Conservation (phyloP, 1,284 basidiomycete species). For the Puccinia polysora region DNA sequence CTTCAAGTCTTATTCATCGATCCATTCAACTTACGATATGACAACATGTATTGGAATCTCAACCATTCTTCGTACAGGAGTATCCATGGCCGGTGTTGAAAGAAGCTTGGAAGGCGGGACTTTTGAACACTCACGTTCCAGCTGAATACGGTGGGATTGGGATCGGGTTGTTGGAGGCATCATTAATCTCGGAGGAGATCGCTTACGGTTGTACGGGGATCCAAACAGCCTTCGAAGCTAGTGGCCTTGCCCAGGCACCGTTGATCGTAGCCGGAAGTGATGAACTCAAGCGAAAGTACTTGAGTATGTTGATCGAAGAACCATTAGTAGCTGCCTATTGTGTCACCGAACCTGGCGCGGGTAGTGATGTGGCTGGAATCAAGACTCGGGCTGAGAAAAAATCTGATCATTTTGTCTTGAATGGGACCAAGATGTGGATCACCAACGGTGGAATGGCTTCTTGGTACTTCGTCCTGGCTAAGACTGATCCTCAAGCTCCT, state of each 20-base stretch:
- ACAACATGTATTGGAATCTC: not conserved
- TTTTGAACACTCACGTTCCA: conserved; percentile 57
- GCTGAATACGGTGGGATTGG: conserved; percentile 58
- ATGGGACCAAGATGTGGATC: conserved; percentile 56
- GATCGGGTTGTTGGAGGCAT: conserved; percentile 57
- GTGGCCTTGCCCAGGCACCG: conserved; percentile 59
- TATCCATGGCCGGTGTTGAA: conserved; percentile 60
- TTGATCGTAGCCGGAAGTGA: conserved; percentile 58
- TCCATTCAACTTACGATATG: no score
- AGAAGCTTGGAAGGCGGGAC: conserved; percentile 57
- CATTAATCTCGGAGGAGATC: conserved; percentile 55
- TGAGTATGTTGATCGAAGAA: conserved; percentile 60
- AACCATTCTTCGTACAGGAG: conserved; percentile 49
- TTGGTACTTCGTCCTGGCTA: conserved; percentile 60
- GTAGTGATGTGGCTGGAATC: conserved; percentile 59
- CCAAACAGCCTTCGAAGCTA: conserved; percentile 57
- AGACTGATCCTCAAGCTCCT: conserved; percentile 56
- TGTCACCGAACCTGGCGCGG: conserved; percentile 55
- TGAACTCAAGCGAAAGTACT: conserved; percentile 58
- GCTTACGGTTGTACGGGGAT: conserved; percentile 60
- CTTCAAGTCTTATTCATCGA: no score
- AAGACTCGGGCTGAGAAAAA: conserved; percentile 57
- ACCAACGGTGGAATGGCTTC: conserved; percentile 56
- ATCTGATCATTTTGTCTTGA: conserved; percentile 57
- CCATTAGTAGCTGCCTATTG: conserved; percentile 60